A percentile compares a stretch with the other conserved stretches of the same genome.
Conservation (phyloP, 1,139 yeast genomes). For the Scheffersomyces segobiensis region DNA sequence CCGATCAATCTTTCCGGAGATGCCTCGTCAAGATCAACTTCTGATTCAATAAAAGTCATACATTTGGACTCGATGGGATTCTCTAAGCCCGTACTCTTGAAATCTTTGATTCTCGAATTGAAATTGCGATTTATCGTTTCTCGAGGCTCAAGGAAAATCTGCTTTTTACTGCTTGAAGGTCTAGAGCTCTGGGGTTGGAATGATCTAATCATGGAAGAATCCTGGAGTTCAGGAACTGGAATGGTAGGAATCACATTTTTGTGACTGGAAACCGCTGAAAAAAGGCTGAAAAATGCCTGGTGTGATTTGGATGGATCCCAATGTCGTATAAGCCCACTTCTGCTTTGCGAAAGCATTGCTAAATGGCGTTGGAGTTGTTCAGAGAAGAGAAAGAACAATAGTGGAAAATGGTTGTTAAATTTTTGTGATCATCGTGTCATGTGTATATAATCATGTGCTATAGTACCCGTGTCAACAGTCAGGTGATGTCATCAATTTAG, state of each 20-base stretch:
- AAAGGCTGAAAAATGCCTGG: background rate
- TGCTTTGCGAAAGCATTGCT: background rate
- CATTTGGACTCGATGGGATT: background rate
- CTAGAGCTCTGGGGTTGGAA: constrained; percentile 1
- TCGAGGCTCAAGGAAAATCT: constrained; percentile 16
- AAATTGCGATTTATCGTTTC: constrained; percentile 2
- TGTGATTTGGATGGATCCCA: background rate
- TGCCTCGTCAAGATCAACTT: background rate
- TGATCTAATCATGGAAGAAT: constrained; percentile 11
- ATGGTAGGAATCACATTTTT: constrained; percentile 13
- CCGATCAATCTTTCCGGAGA: constrained; percentile 1
- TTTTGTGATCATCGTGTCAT: background rate
- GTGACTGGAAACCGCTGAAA: background rate
- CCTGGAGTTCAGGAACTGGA: constrained; percentile 13
- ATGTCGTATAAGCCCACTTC: background rate
- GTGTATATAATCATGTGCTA: background rate
- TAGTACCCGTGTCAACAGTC: background rate
- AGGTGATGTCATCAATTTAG: background rate
- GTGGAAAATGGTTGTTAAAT: background rate
- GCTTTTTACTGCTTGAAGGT: constrained; percentile 8
- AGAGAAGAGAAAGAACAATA: background rate
- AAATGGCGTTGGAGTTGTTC: background rate
- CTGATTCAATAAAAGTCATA: background rate
- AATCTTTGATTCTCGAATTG: background rate
- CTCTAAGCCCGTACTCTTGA: background rate